Evolutionary conservation across 768 basidiomycete species (phyloP), one percentile per base, ranked within the genome.

Genomic region (Suillus cothurnatus): DNA sequence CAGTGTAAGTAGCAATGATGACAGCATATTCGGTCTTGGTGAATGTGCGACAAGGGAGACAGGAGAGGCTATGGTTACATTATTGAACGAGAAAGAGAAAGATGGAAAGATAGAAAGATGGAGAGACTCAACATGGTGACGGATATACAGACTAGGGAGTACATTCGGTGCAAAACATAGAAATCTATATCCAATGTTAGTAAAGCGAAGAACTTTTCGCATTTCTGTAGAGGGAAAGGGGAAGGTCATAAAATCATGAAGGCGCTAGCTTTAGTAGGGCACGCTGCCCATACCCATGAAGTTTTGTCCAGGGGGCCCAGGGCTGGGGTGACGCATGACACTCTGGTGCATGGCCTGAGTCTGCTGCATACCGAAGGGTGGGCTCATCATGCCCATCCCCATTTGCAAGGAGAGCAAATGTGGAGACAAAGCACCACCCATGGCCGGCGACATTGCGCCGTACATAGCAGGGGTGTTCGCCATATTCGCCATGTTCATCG

Each of bases 311-410:
- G 80, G 72, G 14, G 87, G 88, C 17, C 81, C 84, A 17, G 91
- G 90, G 73, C 86, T 91, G 15, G 90, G 85, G 75, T 94, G 90
- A 65, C 92, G 86, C 91, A 94, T 89, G 63, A 93, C 90, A 68
- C 90, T 92, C 72, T 89, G 88, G 62, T 92, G 91, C 88, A 93
- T 92, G n/a, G 90, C 86, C 67, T 90, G 89, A 45, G 85, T 82
- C 68, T 88, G 85, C 19, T 81, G 78, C 56, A 82, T 84, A 31
- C 81, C 83, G 70, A 84, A 87, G 61, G 86, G 82, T 19, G 79
- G 70, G 28, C 75, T 79, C 79, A 82, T 82, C 73, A 79, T 78
- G 57, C 79, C 79, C 79, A 83, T 81, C 45, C 71, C 79, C 81
- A 81, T 83, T 73, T 75, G 83, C 86, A 85, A 87, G 14, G 76